phyloP scores from a whole-genome alignment of 208 protist genomes.

The Phytomonas francai region DNA sequence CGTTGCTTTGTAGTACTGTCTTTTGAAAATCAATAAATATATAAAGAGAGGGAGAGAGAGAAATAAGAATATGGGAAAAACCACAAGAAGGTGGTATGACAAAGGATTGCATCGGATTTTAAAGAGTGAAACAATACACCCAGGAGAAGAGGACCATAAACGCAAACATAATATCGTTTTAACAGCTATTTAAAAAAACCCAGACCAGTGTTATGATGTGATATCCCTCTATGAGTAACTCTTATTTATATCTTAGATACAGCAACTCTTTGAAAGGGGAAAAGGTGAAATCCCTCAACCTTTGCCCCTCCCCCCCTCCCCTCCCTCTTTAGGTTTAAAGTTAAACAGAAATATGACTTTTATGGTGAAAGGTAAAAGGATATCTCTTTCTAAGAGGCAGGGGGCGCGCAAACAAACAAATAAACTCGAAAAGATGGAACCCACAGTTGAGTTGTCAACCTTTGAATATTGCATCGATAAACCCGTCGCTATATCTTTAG shows the following conservation, averaged over 20 bases:
- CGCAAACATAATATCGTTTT: not conserved
- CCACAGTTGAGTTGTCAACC: not conserved
- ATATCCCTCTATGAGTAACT: not conserved
- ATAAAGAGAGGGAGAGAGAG: slow-evolving; percentile 12
- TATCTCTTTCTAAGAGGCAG: not conserved
- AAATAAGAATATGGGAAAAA: slow-evolving; percentile 8
- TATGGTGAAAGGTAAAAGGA: not conserved
- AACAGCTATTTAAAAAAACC: not conserved
- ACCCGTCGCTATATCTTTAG: slow-evolving; percentile 1
- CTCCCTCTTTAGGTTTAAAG: not conserved
- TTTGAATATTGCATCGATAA: not conserved
- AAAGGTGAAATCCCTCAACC: not conserved
- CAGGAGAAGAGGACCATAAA: not conserved
- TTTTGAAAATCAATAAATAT: slow-evolving; percentile 7
- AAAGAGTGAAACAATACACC: not conserved
- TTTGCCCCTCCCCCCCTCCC: not conserved
- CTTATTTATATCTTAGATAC: not conserved
- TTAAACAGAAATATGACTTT: not conserved
- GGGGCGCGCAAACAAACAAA: not conserved
- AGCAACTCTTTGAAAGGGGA: not conserved
- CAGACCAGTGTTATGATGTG: not conserved
- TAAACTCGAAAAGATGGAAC: not conserved
- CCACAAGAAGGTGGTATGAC: not conserved
- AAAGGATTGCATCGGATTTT: not conserved
- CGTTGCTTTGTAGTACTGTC: slow-evolving; percentile 5